Conservation (phyloP, 352 stramenopile genomes). For the Elongisporangium anandrum region DNA sequence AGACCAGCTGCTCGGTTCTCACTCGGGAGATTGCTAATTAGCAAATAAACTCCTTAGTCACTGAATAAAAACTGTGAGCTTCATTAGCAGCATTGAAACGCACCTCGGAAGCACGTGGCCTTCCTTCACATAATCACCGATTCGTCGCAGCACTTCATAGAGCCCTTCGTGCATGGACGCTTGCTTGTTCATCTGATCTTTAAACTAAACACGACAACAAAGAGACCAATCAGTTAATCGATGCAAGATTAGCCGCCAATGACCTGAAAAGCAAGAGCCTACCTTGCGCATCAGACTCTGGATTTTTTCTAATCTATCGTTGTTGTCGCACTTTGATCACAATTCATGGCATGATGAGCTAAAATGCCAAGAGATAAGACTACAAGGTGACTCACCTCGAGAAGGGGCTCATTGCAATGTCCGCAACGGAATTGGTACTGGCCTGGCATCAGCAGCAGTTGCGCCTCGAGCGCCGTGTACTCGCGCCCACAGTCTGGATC, state of each 20-base stretch:
- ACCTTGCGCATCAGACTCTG: conserved; percentile 80
- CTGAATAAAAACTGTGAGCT: neutral
- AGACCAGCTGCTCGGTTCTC: conserved; percentile 80
- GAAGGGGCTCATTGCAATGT: conserved; percentile 80
- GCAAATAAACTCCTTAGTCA: neutral
- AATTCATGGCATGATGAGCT: neutral
- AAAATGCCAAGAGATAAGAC: neutral
- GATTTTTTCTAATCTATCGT: conserved; percentile 69
- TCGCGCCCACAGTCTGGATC: conserved; percentile 81
- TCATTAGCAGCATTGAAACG: neutral
- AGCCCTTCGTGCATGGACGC: conserved; percentile 78
- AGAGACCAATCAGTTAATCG: neutral
- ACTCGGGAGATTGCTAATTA: conserved; percentile 67
- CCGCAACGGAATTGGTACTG: conserved; percentile 84
- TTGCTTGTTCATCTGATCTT: conserved; percentile 88
- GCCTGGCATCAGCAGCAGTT: conserved; percentile 75
- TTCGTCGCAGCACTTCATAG: conserved; percentile 78
- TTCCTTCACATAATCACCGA: conserved; percentile 78
- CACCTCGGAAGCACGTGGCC: conserved; percentile 63
- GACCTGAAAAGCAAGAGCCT: neutral
- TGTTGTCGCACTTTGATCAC: conserved; percentile 72
- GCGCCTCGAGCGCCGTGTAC: conserved; percentile 83
- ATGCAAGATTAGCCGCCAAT: neutral
- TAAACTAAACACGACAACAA: conserved; percentile 40
- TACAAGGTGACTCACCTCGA: conserved; percentile 32